A percentile compares a stretch with the other conserved stretches of the same genome.
These are phyloP conservation scores for Ammopiptanthus mongolicus DNA, from an alignment of 306 rosid species.

Conservation along the genomic window DNA sequence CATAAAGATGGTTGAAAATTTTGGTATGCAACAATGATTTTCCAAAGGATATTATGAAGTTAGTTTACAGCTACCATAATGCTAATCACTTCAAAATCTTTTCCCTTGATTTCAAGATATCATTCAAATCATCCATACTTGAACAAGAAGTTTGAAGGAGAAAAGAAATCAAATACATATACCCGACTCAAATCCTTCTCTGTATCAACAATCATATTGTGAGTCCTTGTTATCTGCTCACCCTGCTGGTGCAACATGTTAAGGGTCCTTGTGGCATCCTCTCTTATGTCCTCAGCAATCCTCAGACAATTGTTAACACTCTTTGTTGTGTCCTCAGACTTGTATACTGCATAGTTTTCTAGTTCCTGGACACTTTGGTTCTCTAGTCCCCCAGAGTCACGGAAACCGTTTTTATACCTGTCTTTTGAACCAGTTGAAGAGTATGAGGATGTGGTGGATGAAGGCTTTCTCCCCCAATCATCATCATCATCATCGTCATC, in stretches of 20 bases:
- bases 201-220: conserved; percentile 65
- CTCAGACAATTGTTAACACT: conserved; percentile 64
- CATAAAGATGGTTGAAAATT: not conserved
- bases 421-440: conserved; percentile 27
- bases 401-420: conserved; percentile 44
- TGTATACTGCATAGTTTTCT: conserved; percentile 66
- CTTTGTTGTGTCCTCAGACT: conserved; percentile 76
- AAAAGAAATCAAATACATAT: not conserved
- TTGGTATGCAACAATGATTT: not conserved
- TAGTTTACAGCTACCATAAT: not conserved
- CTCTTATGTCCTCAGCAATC: conserved; percentile 81
- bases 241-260: conserved; percentile 92
- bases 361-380: conserved; percentile 71
- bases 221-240: conserved; percentile 86
- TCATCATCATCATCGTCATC: conserved; percentile 41
- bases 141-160: not conserved
- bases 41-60: not conserved
- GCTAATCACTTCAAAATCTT: not conserved
- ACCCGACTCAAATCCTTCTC: conserved; percentile 86
- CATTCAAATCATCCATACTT: not conserved
- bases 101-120: conserved; percentile 2
- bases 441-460: conserved; percentile 26
- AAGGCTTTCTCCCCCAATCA: conserved; percentile 39
- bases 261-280: conserved; percentile 78
- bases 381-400: conserved; percentile 64